Conservation (phyloP, 495 filamentous ascomycete genomes). For the Barbatosphaeria neglecta region DNA sequence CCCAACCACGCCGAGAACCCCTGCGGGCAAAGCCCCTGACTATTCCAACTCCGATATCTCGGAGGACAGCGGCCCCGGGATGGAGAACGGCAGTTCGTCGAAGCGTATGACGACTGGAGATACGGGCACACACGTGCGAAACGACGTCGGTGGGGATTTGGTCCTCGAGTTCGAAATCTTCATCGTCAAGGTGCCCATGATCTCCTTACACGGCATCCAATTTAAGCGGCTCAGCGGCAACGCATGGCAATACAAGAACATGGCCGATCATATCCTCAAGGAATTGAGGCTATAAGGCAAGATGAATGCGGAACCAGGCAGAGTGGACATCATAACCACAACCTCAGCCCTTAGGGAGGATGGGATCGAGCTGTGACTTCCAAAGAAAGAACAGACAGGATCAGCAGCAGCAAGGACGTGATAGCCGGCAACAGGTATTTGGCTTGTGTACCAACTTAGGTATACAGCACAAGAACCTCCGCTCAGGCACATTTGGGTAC, state of each 20-base stretch:
- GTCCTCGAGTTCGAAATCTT: slow-evolving; percentile 88
- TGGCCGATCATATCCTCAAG: slow-evolving; percentile 89
- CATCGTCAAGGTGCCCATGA: slow-evolving; percentile 92
- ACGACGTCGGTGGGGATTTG: slow-evolving; percentile 68
- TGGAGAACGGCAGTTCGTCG: slow-evolving; percentile 21
- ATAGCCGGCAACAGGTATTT: too few species aligned
- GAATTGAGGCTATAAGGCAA: slow-evolving; percentile 61
- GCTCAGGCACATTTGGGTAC: too few species aligned
- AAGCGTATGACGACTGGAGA: slow-evolving; percentile 52
- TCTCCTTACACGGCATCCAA: slow-evolving; percentile 89
- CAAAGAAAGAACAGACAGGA: neutral
- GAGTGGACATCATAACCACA: too few species aligned
- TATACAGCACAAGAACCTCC: too few species aligned
- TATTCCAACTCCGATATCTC: slow-evolving; percentile 74
- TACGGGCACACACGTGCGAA: slow-evolving; percentile 77
- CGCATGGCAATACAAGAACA: slow-evolving; percentile 96
- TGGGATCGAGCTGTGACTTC: too few species aligned
- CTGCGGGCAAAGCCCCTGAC: slow-evolving; percentile 28
- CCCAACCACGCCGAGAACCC: slow-evolving; percentile 34
- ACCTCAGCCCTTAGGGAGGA: too few species aligned
- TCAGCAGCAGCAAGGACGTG: neutral
- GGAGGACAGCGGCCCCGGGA: slow-evolving; percentile 50
- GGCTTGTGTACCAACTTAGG: too few species aligned
- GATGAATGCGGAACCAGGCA: neutral
- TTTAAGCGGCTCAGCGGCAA: slow-evolving; percentile 95